phyloP scores from a whole-genome alignment of 768 basidiomycete genomes.

The Arthromyces matolae region DNA sequence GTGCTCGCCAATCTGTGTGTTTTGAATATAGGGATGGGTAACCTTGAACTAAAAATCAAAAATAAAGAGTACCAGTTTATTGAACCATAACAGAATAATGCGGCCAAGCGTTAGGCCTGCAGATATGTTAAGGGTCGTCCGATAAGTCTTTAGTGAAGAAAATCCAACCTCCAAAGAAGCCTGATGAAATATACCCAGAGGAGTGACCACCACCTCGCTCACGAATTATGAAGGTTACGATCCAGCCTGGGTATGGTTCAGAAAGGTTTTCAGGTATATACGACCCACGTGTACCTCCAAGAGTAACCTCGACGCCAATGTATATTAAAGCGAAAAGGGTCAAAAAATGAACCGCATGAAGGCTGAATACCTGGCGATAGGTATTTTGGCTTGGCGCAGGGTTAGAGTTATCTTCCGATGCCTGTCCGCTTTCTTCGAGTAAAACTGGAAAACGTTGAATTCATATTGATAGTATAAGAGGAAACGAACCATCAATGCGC shows the following conservation, averaged over 20 bases:
- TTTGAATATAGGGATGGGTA: neutral
- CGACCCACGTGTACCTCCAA: slow-evolving; percentile 34
- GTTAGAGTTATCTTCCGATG: slow-evolving; percentile 18
- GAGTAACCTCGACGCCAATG: slow-evolving; percentile 50
- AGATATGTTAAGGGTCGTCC: neutral
- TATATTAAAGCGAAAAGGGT: slow-evolving; percentile 44
- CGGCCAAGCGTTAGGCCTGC: slow-evolving; percentile 50
- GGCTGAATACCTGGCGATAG: slow-evolving; percentile 43
- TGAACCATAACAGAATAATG: slow-evolving; percentile 48
- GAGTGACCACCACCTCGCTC: slow-evolving; percentile 42
- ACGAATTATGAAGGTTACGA: slow-evolving; percentile 46
- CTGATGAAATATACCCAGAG: slow-evolving; percentile 42
- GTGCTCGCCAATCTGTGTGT: slow-evolving; percentile 28
- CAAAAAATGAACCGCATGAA: slow-evolving; percentile 41
- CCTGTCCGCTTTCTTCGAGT: slow-evolving; percentile 22
- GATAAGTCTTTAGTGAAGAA: neutral
- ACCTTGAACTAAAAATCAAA: neutral
- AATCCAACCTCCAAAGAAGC: slow-evolving; percentile 22
- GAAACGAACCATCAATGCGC: slow-evolving; percentile 24
- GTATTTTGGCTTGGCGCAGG: slow-evolving; percentile 23
- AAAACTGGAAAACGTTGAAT: slow-evolving; percentile 9
- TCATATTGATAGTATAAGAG: neutral
- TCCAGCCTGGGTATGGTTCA: slow-evolving; percentile 41
- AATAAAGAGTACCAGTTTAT: slow-evolving; percentile 30
- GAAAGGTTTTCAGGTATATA: neutral